Base-by-base conservation (phyloP, 768 basidiomycete species). In the Russula dissimulans region DNA sequence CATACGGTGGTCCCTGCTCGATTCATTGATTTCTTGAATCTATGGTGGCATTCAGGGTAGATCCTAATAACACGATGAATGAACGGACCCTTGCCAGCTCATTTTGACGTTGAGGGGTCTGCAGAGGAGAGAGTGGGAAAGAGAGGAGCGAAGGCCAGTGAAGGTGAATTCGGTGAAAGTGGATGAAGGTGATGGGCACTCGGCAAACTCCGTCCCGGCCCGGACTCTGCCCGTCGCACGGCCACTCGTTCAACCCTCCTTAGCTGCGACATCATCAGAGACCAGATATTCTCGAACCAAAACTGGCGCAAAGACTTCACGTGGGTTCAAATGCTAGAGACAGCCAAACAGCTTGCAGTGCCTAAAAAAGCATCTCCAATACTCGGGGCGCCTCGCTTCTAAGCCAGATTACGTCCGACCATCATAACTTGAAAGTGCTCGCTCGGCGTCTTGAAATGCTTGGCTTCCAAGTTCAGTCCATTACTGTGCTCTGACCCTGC, bases 21-120 rank as follows among this genome's bases (percentile, higher is more conserved):
- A 74, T 90, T 93, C 53, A 95, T 79, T 4, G 90, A 86, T 77
- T 97, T 97, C 79, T 95, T 95, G 78, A 97, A 87, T 65, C 94
- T 91, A 69, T 9, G 52, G 39, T 31, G 54, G 44, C 0, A 46
- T 34, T 51, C 18, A 51, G 56, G 26, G 8, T 12, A 17, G 45
- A 41, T 41, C 29, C 10, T 4, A 4, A n/a, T 3, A 46, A 4
- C 3, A 26, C 10, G 31, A 6, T 11, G 9, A 10, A 51, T 34
- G 53, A 15, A 8, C 52, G 42, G 15, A 61, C 60, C 60, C 60
- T 56, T 61, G 60, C 60, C 60, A 61, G 29, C 60, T 61, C 60
- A 61, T 61, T 48, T 34, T 61, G 15, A 15, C n/a, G 11, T 43
- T 10, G 46, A 44, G 15, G 50, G 0, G 44, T 32, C 11, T 3